Evolutionary conservation across 371 early-diverging fungal species (phyloP).

Genomic region (Circinella umbellata): DNA sequence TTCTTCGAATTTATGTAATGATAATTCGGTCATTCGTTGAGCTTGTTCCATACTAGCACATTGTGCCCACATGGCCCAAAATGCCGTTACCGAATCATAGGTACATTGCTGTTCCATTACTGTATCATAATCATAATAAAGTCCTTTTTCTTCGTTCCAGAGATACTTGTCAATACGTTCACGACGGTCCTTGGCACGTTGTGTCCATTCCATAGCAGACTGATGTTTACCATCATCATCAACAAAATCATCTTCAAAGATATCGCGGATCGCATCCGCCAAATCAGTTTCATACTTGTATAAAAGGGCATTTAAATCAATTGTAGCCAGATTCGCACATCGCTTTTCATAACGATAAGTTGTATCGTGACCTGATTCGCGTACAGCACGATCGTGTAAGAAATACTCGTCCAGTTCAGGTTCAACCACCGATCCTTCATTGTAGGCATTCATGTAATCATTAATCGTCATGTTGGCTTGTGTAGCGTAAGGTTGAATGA

Average conservation of each 20-base stretch:
- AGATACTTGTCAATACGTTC: constrained; percentile 69
- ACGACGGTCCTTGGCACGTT: constrained; percentile 57
- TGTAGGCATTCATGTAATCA: constrained; percentile 77
- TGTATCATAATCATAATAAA: constrained; percentile 74
- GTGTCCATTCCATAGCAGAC: constrained; percentile 54
- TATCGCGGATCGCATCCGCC: constrained; percentile 70
- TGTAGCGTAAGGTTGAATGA: constrained; percentile 85
- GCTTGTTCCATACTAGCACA: constrained; percentile 71
- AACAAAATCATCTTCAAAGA: constrained; percentile 66
- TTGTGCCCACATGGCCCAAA: constrained; percentile 81
- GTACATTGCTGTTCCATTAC: constrained; percentile 49
- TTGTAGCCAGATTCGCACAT: constrained; percentile 91
- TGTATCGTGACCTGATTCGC: constrained; percentile 97
- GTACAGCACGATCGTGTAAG: constrained; percentile 95
- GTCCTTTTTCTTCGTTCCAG: constrained; percentile 64
- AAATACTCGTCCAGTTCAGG: constrained; percentile 94
- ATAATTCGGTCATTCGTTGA: constrained; percentile 51
- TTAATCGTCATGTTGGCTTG: constrained; percentile 67
- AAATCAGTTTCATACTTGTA: constrained; percentile 96
- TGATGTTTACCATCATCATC: constrained; percentile 54
- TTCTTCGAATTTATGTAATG: constrained; percentile 80
- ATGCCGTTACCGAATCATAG: constrained; percentile 78
- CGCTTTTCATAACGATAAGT: constrained; percentile 92
- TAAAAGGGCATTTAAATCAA: constrained; percentile 89
- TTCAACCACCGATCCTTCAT: constrained; percentile 64